These are phyloP conservation scores for Heliocybe sulcata DNA, from an alignment of 1,284 basidiomycete genomes.

Conservation along the genomic window DNA sequence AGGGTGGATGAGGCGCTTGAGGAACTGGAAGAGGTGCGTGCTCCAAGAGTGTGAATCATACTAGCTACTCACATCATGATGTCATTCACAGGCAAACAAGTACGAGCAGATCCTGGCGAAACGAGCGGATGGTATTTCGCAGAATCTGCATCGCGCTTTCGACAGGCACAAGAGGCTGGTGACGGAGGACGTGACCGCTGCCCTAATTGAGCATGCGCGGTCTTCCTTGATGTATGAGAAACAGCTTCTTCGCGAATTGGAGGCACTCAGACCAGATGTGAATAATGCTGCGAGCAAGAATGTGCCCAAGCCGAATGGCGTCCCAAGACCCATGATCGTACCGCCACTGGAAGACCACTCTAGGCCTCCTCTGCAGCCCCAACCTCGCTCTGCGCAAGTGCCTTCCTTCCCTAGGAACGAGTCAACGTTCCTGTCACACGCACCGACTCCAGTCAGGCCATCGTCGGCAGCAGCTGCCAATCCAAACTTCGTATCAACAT, in stretches of 20 bases:
- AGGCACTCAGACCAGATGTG: conserved; percentile 76
- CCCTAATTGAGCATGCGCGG: conserved; percentile 85
- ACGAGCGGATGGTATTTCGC: conserved; percentile 84
- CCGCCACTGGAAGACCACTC: conserved; percentile 59
- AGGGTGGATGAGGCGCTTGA: conserved; percentile 90
- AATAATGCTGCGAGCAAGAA: conserved; percentile 57
- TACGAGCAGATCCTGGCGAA: conserved; percentile 79
- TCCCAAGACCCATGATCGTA: conserved; percentile 52
- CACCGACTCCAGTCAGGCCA: conserved; percentile 5
- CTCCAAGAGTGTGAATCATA: not conserved
- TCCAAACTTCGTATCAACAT: conserved; percentile 3
- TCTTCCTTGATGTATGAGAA: conserved; percentile 88
- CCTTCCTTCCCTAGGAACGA: not conserved
- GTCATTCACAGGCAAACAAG: conserved; percentile 66
- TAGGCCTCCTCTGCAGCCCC: conserved; percentile 23
- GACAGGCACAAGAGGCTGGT: conserved; percentile 77
- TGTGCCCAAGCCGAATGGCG: conserved; percentile 35
- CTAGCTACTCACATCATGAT: conserved; percentile 7
- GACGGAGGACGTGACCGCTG: conserved; percentile 83
- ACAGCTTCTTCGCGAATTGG: conserved; percentile 81
- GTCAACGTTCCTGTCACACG: not conserved
- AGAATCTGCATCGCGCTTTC: conserved; percentile 82
- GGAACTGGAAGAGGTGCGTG: conserved; percentile 83
- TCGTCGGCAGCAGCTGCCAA: conserved; percentile 1
- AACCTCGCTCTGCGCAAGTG: not conserved